These are phyloP conservation scores for Porodaedalea pini DNA, from an alignment of 1,284 basidiomycete species.

Conservation along the genomic window DNA sequence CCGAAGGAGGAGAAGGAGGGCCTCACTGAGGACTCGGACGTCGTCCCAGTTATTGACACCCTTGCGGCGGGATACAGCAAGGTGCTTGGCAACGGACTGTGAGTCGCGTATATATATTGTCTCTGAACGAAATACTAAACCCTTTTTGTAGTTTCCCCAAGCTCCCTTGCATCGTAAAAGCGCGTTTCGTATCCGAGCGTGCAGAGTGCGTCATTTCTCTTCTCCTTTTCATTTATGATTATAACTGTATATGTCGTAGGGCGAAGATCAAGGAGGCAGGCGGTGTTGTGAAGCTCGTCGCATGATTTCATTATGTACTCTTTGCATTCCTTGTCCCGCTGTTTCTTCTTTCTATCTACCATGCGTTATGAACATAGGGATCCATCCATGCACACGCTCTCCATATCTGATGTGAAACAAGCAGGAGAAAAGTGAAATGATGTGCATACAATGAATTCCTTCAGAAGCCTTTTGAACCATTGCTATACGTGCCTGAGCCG, in stretches of 20 bases:
- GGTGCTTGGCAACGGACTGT: constrained; percentile 86
- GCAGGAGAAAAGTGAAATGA: too few species aligned
- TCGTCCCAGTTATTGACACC: constrained; percentile 91
- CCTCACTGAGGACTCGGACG: constrained; percentile 61
- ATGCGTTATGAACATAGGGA: constrained; percentile 10
- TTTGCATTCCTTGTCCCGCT: not conserved
- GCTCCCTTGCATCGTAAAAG: constrained; percentile 92
- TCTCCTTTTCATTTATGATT: constrained; percentile 1
- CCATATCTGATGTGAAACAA: not conserved
- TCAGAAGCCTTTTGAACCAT: too few species aligned
- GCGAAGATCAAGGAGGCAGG: constrained; percentile 89
- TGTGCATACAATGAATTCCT: too few species aligned
- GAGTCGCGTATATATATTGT: constrained; percentile 32
- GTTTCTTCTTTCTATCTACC: constrained; percentile 1
- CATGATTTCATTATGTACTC: constrained; percentile 47
- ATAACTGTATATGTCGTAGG: constrained; percentile 36
- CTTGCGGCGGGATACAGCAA: constrained; percentile 86
- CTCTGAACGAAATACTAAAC: not conserved
- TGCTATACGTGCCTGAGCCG: too few species aligned
- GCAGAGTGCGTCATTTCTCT: constrained; percentile 71
- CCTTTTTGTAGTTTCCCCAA: constrained; percentile 59
- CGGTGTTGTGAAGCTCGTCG: constrained; percentile 87
- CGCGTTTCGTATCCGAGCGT: constrained; percentile 84
- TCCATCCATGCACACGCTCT: constrained; percentile 5
- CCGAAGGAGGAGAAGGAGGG: constrained; percentile 75